Percentiles rank a stretch among this genome's conserved stretches.
Evolutionary conservation across 2,329 filamentous ascomycete genomes (phyloP).

Genomic region (Cylindrodendrum hubeiense): DNA sequence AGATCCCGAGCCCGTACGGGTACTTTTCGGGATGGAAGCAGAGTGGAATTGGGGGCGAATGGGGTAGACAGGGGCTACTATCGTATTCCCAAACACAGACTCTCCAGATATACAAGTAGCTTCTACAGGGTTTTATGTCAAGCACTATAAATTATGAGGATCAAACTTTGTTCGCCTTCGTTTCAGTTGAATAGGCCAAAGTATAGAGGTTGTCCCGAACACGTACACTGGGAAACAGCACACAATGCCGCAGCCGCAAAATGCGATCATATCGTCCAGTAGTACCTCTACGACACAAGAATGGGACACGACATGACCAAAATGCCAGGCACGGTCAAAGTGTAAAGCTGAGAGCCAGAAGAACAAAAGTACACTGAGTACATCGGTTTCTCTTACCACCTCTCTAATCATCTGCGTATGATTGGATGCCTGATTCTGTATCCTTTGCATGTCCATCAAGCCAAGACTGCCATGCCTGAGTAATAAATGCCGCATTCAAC

Average conservation of each 20-base stretch:
- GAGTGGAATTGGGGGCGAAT: conserved; percentile 14
- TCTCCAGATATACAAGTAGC: conserved; percentile 10
- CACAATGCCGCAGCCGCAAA: too few relatives aligned
- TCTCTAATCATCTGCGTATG: neutral
- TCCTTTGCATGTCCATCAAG: neutral
- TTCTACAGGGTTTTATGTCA: neutral
- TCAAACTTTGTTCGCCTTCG: neutral
- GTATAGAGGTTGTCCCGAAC: too few relatives aligned
- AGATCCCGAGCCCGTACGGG: conserved; percentile 2
- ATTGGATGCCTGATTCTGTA: neutral
- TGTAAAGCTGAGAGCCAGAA: too few relatives aligned
- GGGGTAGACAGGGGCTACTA: conserved; percentile 2
- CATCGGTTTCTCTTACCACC: too few relatives aligned
- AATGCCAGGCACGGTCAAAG: too few relatives aligned
- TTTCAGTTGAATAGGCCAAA: neutral
- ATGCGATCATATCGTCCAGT: too few relatives aligned
- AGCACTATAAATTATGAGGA: neutral
- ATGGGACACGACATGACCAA: too few relatives aligned
- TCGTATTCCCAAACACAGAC: conserved; percentile 9
- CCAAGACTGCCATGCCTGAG: too few relatives aligned
- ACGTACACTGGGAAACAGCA: too few relatives aligned
- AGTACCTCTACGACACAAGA: too few relatives aligned
- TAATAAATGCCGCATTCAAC: neutral
- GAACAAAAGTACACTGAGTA: too few relatives aligned
- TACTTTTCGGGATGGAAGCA: conserved; percentile 19